Evolutionary conservation across 1,284 basidiomycete species (phyloP).

Genomic region (Ustilago tritici): DNA sequence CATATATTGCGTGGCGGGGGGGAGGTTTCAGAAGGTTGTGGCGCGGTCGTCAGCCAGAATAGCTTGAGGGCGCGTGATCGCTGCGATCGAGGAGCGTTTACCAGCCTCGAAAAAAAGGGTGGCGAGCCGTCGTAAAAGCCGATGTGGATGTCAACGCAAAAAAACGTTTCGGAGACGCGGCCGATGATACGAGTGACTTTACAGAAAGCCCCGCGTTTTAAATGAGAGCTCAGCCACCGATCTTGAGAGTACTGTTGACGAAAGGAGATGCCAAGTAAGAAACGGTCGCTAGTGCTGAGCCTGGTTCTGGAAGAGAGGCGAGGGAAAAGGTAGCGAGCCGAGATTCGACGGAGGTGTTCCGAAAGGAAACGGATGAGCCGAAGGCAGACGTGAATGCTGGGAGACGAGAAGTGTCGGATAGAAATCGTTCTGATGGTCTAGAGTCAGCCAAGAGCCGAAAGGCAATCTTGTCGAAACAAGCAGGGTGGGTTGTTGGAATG

Average conservation of each 20-base stretch:
- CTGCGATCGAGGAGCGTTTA: constrained; percentile 2
- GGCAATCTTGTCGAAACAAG: neutral
- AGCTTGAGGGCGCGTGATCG: neutral
- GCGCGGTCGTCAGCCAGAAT: neutral
- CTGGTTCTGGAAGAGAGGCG: neutral
- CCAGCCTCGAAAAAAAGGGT: neutral
- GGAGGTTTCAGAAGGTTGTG: neutral
- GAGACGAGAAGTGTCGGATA: neutral
- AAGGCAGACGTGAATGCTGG: neutral
- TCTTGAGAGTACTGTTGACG: neutral
- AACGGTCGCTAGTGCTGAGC: neutral
- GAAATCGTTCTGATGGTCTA: neutral
- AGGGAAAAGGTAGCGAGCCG: neutral
- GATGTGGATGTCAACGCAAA: neutral
- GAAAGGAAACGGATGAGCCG: neutral
- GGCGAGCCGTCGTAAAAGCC: neutral
- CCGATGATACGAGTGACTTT: neutral
- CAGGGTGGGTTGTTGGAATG: neutral
- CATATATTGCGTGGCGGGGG: constrained; percentile 7
- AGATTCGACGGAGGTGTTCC: neutral
- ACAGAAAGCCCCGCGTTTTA: neutral
- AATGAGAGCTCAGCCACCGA: neutral
- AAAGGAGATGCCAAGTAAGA: neutral
- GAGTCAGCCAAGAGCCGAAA: neutral
- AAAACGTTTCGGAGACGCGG: neutral